Conservation (phyloP, 306 rosid genomes). For the Dryas octopetala region DNA sequence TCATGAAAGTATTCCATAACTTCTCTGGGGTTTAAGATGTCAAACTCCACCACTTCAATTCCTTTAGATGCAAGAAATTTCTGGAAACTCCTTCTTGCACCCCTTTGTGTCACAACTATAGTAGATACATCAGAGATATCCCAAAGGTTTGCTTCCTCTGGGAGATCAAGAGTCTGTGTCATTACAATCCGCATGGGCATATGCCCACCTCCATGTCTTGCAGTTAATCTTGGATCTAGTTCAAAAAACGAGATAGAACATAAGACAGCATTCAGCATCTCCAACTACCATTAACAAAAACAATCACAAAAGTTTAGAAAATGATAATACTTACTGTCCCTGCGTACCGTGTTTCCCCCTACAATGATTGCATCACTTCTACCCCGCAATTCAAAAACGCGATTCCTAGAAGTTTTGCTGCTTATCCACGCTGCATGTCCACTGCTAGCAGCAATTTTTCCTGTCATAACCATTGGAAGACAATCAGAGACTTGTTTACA, state of each 20-base stretch:
- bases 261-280: constrained; percentile 8
- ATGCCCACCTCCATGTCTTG: constrained; percentile 90
- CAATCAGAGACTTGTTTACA: constrained; percentile 4
- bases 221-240: constrained; percentile 85
- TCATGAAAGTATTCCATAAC: constrained; percentile 89
- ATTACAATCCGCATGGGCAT: constrained; percentile 81
- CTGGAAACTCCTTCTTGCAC: constrained; percentile 85
- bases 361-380: constrained; percentile 88
- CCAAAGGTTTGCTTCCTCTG: constrained; percentile 83
- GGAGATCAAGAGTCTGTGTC: constrained; percentile 78
- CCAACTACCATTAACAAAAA: constrained; percentile 2
- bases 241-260: constrained; percentile 9
- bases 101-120: constrained; percentile 88
- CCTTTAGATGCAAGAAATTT: constrained; percentile 93
- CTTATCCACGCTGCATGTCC: constrained; percentile 93
- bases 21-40: constrained; percentile 73
- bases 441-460: constrained; percentile 83
- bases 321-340: constrained; percentile 65
- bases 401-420: constrained; percentile 65
- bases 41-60: constrained; percentile 93
- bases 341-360: constrained; percentile 87
- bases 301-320: constrained; percentile 12
- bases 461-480: constrained; percentile 32
- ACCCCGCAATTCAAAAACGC: constrained; percentile 79
- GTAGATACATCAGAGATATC: constrained; percentile 74